These are phyloP conservation scores for Penicillium daleae DNA, from an alignment of 495 filamentous ascomycete species.

Conservation along the genomic window DNA sequence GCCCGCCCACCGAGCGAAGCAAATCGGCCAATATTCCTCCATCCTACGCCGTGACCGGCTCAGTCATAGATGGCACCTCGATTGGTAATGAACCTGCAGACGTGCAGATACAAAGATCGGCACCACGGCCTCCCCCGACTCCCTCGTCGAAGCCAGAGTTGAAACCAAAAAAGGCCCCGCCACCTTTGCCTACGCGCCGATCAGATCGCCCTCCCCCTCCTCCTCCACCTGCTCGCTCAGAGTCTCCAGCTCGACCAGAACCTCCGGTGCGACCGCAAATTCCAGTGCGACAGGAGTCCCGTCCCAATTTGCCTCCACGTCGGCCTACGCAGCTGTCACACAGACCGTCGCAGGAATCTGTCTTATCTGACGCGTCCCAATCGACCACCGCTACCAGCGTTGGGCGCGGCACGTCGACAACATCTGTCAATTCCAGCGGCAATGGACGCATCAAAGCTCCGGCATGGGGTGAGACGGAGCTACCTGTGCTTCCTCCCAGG, in stretches of 20 bases:
- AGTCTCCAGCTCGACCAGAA: conserved; percentile 42
- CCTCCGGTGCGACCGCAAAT: conserved; percentile 19
- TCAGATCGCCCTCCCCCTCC: conserved; percentile 44
- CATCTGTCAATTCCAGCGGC: conserved; percentile 37
- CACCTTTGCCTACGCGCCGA: conserved; percentile 56
- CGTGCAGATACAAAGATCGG: conserved; percentile 25
- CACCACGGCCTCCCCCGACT: conserved; percentile 25
- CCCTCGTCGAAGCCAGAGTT: conserved; percentile 33
- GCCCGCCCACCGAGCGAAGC: conserved; percentile 43
- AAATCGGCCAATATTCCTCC: conserved; percentile 54
- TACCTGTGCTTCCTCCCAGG: conserved; percentile 51
- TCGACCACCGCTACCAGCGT: conserved; percentile 39
- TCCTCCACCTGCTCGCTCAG: conserved; percentile 44
- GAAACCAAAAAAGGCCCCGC: conserved; percentile 48
- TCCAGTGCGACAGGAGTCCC: conserved; percentile 31
- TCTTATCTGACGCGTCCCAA: conserved; percentile 43
- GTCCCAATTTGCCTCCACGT: conserved; percentile 45
- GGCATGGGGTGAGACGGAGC: conserved; percentile 47
- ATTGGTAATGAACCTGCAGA: conserved; percentile 52
- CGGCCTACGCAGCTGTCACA: conserved; percentile 40
- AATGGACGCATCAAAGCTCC: conserved; percentile 43
- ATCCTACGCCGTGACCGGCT: conserved; percentile 41
- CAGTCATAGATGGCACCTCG: conserved; percentile 30
- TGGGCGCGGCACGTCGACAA: conserved; percentile 34
- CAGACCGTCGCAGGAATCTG: conserved; percentile 40